Evolutionary conservation across 2,329 filamentous ascomycete genomes (phyloP).

Genomic region (Keithomyces neogunnii): DNA sequence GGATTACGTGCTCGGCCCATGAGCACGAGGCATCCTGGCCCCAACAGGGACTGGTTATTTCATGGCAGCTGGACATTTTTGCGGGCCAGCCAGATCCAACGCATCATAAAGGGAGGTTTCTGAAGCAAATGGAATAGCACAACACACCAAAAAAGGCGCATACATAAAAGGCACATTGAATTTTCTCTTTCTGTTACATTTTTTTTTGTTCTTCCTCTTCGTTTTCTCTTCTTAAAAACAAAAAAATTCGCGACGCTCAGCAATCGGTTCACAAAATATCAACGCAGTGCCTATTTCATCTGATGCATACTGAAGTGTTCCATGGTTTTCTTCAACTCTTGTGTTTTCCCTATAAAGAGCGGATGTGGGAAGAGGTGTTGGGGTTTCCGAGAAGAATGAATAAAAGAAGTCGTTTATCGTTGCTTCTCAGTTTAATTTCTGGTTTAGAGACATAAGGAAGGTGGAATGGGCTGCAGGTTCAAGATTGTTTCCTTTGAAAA

Average conservation of each 20-base stretch:
- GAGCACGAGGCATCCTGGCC: background rate
- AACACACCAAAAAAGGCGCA: conserved; percentile 1
- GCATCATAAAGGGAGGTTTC: background rate
- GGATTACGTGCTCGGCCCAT: background rate
- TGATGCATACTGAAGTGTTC: conserved; percentile 2
- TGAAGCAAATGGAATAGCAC: background rate
- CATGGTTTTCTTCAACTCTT: background rate
- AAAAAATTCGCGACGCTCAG: background rate
- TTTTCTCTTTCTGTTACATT: background rate
- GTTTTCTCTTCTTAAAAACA: no score
- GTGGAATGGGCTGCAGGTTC: no score
- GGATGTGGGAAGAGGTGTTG: background rate
- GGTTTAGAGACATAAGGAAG: background rate
- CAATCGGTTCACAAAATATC: background rate
- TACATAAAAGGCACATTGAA: conserved; percentile 2
- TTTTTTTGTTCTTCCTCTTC: background rate
- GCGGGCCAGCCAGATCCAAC: background rate
- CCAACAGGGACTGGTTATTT: background rate
- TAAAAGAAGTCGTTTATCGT: background rate
- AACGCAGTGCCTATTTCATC: background rate
- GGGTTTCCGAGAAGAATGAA: no score
- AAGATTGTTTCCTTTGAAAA: no score
- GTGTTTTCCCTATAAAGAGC: background rate
- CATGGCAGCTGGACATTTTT: background rate
- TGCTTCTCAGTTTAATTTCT: background rate